phyloP scores from a whole-genome alignment of 2,329 filamentous ascomycete genomes.

The Trichoderma brevicompactum region DNA sequence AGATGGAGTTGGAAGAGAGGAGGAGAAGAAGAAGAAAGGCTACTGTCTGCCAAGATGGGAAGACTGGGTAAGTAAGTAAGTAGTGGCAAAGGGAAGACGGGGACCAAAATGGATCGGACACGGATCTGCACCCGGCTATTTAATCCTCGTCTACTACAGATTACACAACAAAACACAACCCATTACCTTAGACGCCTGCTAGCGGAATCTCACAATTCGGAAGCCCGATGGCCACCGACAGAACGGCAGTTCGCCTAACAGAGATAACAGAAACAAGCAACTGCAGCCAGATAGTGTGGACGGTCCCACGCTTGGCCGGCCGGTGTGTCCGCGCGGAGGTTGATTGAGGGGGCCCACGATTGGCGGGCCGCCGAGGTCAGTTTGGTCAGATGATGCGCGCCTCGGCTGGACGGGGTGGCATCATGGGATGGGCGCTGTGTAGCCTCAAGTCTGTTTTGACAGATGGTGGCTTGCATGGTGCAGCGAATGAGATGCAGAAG shows the following conservation, averaged over 20 bases:
- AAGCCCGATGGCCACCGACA: no score
- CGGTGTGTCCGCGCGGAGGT: background rate
- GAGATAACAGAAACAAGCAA: constrained; percentile 8
- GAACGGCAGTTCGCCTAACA: background rate
- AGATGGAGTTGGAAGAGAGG: background rate
- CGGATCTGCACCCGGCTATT: constrained; percentile 17
- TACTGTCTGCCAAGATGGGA: background rate
- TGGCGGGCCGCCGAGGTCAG: constrained; percentile 23
- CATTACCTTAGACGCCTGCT: background rate
- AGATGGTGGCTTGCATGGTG: background rate
- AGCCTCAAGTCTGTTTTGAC: background rate
- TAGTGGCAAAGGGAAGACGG: background rate
- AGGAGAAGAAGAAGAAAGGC: background rate
- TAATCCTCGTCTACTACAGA: background rate
- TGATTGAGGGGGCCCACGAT: constrained; percentile 7
- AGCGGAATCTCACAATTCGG: no score
- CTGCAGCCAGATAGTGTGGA: background rate
- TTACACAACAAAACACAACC: background rate
- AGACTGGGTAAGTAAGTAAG: background rate
- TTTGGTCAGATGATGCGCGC: constrained; percentile 25
- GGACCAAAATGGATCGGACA: background rate
- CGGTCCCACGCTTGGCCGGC: constrained; percentile 18
- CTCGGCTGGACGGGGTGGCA: constrained; percentile 7
- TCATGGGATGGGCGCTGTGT: background rate
- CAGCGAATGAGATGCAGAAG: background rate